Evolutionary conservation across 192 early-diverging fungal genomes (phyloP).

Genomic region (Entomortierella lignicola): DNA sequence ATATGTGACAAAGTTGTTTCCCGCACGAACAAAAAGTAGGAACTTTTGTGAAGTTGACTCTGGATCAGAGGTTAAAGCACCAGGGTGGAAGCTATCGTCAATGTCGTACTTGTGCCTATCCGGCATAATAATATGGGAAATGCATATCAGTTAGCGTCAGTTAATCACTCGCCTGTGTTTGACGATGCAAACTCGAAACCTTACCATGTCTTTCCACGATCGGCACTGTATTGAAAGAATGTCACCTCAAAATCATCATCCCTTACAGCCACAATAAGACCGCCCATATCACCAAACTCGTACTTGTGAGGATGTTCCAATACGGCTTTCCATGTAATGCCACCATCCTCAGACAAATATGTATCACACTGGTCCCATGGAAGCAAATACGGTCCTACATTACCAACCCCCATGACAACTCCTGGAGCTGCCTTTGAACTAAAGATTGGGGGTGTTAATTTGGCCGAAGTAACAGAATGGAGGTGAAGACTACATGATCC

Average conservation of each 20-base stretch:
- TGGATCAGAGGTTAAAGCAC: constrained; percentile 82
- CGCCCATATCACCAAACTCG: constrained; percentile 87
- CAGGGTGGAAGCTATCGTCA: constrained; percentile 63
- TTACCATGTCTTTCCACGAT: constrained; percentile 83
- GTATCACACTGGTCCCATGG: constrained; percentile 85
- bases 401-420: constrained; percentile 91
- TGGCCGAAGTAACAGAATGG: constrained; percentile 81
- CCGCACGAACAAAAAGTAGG: constrained; percentile 56
- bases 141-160: not conserved
- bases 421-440: constrained; percentile 81
- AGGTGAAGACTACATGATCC: constrained; percentile 86
- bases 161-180: not conserved
- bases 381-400: constrained; percentile 77
- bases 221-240: constrained; percentile 77
- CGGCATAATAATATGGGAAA: not conserved
- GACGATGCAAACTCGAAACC: not conserved
- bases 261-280: constrained; percentile 75
- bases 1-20: constrained; percentile 59
- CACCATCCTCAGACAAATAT: constrained; percentile 88
- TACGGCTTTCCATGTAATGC: constrained; percentile 77
- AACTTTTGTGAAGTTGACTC: constrained; percentile 82
- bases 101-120: constrained; percentile 58
- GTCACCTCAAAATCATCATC: constrained; percentile 67
- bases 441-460: constrained; percentile 78
- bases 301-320: constrained; percentile 82